Conservation (phyloP, 2,329 filamentous ascomycete species). For the Aspergillus novofumigatus region DNA sequence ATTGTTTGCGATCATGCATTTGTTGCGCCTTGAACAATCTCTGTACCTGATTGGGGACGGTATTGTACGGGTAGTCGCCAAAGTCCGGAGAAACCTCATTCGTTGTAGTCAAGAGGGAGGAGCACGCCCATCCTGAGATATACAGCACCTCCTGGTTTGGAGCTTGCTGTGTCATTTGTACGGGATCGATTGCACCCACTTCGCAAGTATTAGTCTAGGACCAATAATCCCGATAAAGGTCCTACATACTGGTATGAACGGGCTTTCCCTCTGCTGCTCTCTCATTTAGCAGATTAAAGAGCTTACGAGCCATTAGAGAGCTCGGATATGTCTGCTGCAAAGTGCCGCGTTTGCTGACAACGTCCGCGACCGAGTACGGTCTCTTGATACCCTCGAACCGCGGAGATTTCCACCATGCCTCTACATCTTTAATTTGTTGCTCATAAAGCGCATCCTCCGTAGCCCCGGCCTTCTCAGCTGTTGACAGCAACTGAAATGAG, state of each 20-base stretch:
- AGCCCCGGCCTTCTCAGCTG: slow-evolving; percentile 68
- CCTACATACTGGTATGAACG: slow-evolving; percentile 74
- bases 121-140: slow-evolving; percentile 96
- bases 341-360: slow-evolving; percentile 88
- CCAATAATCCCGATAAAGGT: neutral
- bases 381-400: slow-evolving; percentile 86
- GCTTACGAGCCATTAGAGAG: slow-evolving; percentile 89
- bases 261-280: slow-evolving; percentile 74
- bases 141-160: slow-evolving; percentile 94
- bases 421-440: slow-evolving; percentile 76
- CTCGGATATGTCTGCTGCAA: slow-evolving; percentile 85
- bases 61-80: slow-evolving; percentile 98
- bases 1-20: slow-evolving; percentile 94
- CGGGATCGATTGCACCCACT: slow-evolving; percentile 98
- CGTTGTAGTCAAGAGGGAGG: slow-evolving; percentile 82
- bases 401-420: slow-evolving; percentile 84
- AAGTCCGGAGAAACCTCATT: slow-evolving; percentile 98
- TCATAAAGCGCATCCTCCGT: slow-evolving; percentile 84
- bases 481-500: slow-evolving; percentile 79
- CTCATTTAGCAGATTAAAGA: slow-evolving; percentile 84
- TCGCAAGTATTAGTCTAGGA: slow-evolving; percentile 10
- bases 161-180: slow-evolving; percentile 99
- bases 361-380: slow-evolving; percentile 83
- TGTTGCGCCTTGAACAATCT: slow-evolving; percentile 93
- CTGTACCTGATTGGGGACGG: slow-evolving; percentile 96